A percentile compares a stretch with the other conserved stretches of the same genome.
Conservation (phyloP, 1,284 basidiomycete genomes). For the Leccinum discolor region DNA sequence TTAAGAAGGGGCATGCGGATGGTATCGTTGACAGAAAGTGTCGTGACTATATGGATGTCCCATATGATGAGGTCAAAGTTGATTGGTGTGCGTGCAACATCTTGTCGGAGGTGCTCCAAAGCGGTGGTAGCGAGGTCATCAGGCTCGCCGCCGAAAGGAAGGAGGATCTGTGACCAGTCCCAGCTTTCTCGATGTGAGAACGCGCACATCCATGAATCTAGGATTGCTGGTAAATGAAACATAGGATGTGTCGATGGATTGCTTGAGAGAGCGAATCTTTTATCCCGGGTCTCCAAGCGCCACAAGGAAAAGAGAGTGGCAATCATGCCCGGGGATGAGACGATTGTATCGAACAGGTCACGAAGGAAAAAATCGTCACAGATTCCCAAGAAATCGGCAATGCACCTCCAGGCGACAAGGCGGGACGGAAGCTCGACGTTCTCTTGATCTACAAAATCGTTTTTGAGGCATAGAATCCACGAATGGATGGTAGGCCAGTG, state of each 20-base stretch:
- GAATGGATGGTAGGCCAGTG: conserved; percentile 21
- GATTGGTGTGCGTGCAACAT: conserved; percentile 18
- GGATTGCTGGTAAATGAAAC: conserved; percentile 9
- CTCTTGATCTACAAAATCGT: conserved; percentile 25
- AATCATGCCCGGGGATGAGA: conserved; percentile 22
- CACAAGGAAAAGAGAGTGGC: conserved; percentile 29
- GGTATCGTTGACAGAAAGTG: conserved; percentile 27
- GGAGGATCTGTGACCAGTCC: conserved; percentile 29
- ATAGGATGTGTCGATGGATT: conserved; percentile 6
- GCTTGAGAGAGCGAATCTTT: conserved; percentile 17
- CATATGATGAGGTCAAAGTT: conserved; percentile 31
- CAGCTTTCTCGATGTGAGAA: conserved; percentile 26
- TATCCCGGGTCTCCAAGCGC: conserved; percentile 25
- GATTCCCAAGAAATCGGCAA: conserved; percentile 27
- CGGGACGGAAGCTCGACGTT: conserved; percentile 24
- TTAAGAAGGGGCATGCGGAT: conserved; percentile 28
- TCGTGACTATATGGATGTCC: conserved; percentile 32
- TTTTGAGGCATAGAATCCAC: conserved; percentile 30
- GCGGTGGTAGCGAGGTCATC: conserved; percentile 24
- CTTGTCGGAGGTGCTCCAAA: conserved; percentile 26
- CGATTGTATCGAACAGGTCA: conserved; percentile 18
- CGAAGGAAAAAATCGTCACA: conserved; percentile 17
- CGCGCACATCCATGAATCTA: conserved; percentile 32
- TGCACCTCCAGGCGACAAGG: conserved; percentile 17
- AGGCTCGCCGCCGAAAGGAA: conserved; percentile 22